Evolutionary conservation across 2,329 filamentous ascomycete genomes (phyloP), one percentile per base, ranked within the genome.

Genomic region (Aspergillus hortae): DNA sequence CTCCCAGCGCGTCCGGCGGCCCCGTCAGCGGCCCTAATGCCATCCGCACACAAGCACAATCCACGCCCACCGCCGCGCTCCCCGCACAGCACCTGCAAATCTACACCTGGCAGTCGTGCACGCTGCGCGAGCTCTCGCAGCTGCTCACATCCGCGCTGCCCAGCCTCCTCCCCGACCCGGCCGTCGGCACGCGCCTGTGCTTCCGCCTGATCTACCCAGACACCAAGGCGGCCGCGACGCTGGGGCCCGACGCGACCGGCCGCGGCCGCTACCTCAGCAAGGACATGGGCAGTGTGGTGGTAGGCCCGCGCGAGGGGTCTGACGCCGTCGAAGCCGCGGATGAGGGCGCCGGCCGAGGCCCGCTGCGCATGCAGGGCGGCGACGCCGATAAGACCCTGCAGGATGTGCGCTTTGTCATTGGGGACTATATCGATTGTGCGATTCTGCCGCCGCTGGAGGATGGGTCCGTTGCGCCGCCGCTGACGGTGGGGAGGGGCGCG

Each of bases 171-270:
- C 90, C 91, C 0, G 77, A 80, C 35, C 89, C 89, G 0, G 82
- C 86, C 6, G 80, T 91, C 38, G 92, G 92, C 55, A 92, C 91
- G 7, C 85, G 92, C 49, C 80, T 96, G n/a, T 85, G 84, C 55
- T 97, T 94, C 74, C 87, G 92, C 44, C 82, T 96, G 15, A 84
- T 96, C 49, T 96, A 88, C 67, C 88, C 89, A 1, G 90, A 96
- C 70, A 83, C 88, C 21, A 77, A 53, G 64, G 73, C 49, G 58
- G 69, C 62, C 25, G 70, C 61, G 58, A 69, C 62, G 57, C 70
- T 67, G 48, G 71, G 69, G 17, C 58, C 61, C 15, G 64, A 74
- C 46, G 73, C 70, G 23, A 17, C 19, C 40, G 40, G 40, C 3
- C 71, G 78, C 46, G 80, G 82, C 56, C 82, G 86, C 30, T 96